Evolutionary conservation across 768 basidiomycete species (phyloP).

Genomic region (Leccinum arenicola): DNA sequence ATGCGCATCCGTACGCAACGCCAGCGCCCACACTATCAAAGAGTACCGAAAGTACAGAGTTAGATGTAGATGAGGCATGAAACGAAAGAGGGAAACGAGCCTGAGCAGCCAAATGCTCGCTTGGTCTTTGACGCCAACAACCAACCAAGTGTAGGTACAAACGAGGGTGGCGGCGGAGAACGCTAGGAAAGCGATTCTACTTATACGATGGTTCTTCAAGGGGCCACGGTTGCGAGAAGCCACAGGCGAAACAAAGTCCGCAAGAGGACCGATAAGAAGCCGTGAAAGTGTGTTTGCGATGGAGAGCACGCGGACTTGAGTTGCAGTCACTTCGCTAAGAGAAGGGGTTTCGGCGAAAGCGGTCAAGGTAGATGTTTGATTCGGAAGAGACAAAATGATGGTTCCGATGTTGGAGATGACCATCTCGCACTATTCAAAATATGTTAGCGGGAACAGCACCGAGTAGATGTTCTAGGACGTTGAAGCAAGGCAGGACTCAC

Average conservation of each 20-base stretch:
- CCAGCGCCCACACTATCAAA: conserved; percentile 58
- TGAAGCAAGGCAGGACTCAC: conserved; percentile 41
- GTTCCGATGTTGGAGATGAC: conserved; percentile 80
- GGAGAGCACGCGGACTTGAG: conserved; percentile 70
- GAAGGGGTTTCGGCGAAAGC: conserved; percentile 18
- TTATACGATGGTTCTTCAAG: conserved; percentile 50
- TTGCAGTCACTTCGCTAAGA: conserved; percentile 42
- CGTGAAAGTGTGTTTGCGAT: conserved; percentile 71
- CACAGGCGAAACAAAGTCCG: conserved; percentile 69
- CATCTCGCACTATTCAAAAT: conserved; percentile 62
- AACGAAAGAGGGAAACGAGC: conserved; percentile 32
- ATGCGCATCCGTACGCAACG: conserved; percentile 64
- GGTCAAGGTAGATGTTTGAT: conserved; percentile 13
- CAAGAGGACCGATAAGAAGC: conserved; percentile 63
- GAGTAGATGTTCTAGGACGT: not conserved
- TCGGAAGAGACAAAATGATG: conserved; percentile 63
- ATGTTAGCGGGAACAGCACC: not conserved
- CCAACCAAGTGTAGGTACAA: conserved; percentile 56
- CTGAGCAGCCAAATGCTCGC: conserved; percentile 68
- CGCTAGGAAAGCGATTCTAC: conserved; percentile 59
- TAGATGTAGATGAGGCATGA: not conserved
- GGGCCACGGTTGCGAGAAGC: conserved; percentile 40
- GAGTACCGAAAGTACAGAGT: not conserved
- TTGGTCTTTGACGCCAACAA: conserved; percentile 44
- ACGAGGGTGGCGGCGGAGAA: conserved; percentile 47